Conservation (phyloP, 2,329 filamentous ascomycete species). For the Didymella pinodella region DNA sequence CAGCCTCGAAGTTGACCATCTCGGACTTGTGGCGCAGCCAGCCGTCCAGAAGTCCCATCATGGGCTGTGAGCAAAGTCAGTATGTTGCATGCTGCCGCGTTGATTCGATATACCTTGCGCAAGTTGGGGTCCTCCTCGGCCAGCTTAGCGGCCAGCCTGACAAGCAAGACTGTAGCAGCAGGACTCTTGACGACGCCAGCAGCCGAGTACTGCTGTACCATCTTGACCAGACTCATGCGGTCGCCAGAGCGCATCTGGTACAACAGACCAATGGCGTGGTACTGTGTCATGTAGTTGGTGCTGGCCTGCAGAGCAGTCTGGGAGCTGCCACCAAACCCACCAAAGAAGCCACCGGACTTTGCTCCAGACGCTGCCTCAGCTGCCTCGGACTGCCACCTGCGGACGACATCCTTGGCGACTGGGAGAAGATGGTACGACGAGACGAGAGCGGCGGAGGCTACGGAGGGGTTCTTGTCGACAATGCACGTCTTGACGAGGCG, state of each 20-base stretch:
- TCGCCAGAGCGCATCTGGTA: conserved; percentile 99
- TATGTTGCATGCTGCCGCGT: not conserved
- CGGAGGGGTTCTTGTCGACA: conserved; percentile 97
- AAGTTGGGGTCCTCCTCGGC: conserved; percentile 91
- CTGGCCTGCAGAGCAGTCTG: conserved; percentile 73
- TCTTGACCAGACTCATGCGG: conserved; percentile 98
- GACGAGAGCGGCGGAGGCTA: conserved; percentile 93
- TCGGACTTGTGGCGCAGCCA: conserved; percentile 99
- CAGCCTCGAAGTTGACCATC: conserved; percentile 91
- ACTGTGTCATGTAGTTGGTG: conserved; percentile 97
- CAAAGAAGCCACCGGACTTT: conserved; percentile 89
- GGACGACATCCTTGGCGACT: conserved; percentile 92
- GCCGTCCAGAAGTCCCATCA: conserved; percentile 95
- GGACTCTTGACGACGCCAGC: conserved; percentile 94
- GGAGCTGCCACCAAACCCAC: conserved; percentile 86
- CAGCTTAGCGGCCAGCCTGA: conserved; percentile 89
- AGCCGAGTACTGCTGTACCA: conserved; percentile 98
- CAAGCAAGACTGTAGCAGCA: conserved; percentile 89
- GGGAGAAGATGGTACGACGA: conserved; percentile 98
- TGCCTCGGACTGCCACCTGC: conserved; percentile 98
- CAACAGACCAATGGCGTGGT: conserved; percentile 94
- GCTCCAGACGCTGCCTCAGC: conserved; percentile 91
- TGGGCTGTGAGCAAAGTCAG: conserved; percentile 63
- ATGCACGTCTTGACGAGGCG: conserved; percentile 99
- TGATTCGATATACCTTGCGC: conserved; percentile 62